Conservation (phyloP, 176 grass and related monocot genomes). For the Ensete ventricosum region DNA sequence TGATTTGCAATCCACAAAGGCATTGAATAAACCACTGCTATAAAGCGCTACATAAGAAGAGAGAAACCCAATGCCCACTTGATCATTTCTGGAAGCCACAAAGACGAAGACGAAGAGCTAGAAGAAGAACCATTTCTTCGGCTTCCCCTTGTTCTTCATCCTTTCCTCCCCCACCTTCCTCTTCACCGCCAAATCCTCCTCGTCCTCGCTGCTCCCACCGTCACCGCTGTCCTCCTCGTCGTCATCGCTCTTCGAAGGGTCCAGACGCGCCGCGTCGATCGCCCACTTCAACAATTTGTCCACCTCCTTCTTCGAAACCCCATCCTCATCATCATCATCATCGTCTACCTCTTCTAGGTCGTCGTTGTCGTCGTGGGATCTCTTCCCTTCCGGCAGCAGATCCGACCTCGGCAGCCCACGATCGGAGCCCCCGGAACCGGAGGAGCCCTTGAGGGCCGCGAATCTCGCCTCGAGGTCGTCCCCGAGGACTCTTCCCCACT, state of each 20-base stretch:
- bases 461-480: conserved; percentile 50
- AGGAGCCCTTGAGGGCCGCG: conserved; percentile 40
- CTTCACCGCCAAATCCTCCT: conserved; percentile 33
- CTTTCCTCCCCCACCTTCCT: conserved; percentile 22
- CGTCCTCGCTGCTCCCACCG: conserved; percentile 1
- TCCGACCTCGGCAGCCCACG: background rate
- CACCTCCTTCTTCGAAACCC: conserved; percentile 39
- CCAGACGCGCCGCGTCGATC: conserved; percentile 52
- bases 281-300: conserved; percentile 84
- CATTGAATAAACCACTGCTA: too few species aligned
- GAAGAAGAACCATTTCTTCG: conserved; percentile 51
- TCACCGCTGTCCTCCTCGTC: background rate
- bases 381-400: conserved; percentile 14
- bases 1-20: too few species aligned
- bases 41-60: too few species aligned
- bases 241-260: conserved; percentile 15
- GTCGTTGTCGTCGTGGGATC: background rate
- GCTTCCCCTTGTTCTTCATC: conserved; percentile 37
- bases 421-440: conserved; percentile 2
- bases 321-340: background rate
- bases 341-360: conserved; percentile 34
- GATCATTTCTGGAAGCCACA: background rate
- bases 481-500: conserved; percentile 15
- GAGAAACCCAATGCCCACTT: background rate
- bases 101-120: background rate